Conservation (phyloP, 768 basidiomycete species). For the Mycena olivaceomarginata region DNA sequence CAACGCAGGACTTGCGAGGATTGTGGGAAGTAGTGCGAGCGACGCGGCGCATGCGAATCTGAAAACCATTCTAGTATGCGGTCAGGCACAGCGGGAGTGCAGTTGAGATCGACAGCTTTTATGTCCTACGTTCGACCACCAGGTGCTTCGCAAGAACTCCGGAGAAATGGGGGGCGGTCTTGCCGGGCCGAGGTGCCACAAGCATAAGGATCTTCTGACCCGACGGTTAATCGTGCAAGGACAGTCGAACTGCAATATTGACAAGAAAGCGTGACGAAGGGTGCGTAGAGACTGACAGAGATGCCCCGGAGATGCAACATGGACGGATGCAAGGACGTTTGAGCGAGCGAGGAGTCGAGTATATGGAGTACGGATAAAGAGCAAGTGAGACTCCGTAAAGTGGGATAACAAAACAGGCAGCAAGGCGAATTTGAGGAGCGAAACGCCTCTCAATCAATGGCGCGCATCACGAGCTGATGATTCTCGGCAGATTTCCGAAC, state of each 20-base stretch:
- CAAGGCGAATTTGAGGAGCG: too few species aligned
- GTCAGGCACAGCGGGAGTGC: conserved; percentile 1
- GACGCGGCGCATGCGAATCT: conserved; percentile 10
- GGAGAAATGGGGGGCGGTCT: conserved; percentile 18
- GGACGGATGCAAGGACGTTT: not conserved
- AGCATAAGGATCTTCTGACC: conserved; percentile 19
- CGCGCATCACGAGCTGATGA: too few species aligned
- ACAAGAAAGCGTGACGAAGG: not conserved
- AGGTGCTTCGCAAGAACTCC: conserved; percentile 25
- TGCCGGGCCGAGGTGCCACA: conserved; percentile 11
- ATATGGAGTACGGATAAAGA: not conserved
- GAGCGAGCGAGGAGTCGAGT: not conserved
- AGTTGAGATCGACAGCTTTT: conserved; percentile 11
- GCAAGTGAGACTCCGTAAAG: too few species aligned
- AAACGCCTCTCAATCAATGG: too few species aligned
- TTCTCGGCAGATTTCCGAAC: too few species aligned
- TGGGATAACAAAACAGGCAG: too few species aligned
- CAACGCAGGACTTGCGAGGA: conserved; percentile 22
- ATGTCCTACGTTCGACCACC: conserved; percentile 21
- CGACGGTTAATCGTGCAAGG: conserved; percentile 2
- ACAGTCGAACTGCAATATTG: conserved; percentile 3
- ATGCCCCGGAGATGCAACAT: not conserved
- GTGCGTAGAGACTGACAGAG: not conserved
- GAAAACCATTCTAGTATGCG: conserved; percentile 8
- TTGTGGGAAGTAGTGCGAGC: conserved; percentile 22